Evolutionary conservation across 768 basidiomycete species (phyloP).

Genomic region (Imleria badia): DNA sequence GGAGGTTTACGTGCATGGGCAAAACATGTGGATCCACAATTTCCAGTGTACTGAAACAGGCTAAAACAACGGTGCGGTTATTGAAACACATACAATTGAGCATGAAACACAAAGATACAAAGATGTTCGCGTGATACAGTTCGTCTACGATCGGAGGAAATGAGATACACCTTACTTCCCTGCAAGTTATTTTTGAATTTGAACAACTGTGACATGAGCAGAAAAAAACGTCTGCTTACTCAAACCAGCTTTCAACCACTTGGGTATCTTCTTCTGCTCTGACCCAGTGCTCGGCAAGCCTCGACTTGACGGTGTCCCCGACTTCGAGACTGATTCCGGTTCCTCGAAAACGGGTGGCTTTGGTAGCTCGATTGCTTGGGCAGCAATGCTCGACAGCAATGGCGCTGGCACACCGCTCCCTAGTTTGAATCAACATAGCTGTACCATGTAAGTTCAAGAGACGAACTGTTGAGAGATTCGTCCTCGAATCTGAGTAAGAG

Average conservation of each 20-base stretch:
- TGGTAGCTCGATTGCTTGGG: conserved; percentile 67
- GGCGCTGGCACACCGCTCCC: conserved; percentile 62
- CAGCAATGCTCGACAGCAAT: conserved; percentile 53
- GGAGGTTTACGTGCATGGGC: conserved; percentile 87
- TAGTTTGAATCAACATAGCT: conserved; percentile 27
- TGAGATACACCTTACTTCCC: conserved; percentile 36
- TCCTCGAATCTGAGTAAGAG: conserved; percentile 77
- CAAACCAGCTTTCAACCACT: conserved; percentile 72
- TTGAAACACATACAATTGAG: conserved; percentile 4
- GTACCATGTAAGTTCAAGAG: not conserved
- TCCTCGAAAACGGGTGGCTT: conserved; percentile 44
- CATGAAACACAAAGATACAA: conserved; percentile 2
- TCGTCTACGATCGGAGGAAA: conserved; percentile 25
- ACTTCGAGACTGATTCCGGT: conserved; percentile 2
- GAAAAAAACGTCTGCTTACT: conserved; percentile 40
- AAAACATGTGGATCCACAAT: conserved; percentile 63
- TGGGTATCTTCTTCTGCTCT: conserved; percentile 63
- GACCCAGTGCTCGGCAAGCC: conserved; percentile 7
- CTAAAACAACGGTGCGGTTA: not conserved
- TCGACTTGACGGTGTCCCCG: conserved; percentile 9
- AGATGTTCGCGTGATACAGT: conserved; percentile 3
- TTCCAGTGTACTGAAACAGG: conserved; percentile 71
- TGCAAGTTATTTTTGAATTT: conserved; percentile 6
- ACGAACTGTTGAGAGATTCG: conserved; percentile 62
- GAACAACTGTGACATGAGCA: not conserved